These are phyloP conservation scores for Podospora appendiculata DNA, from an alignment of 495 filamentous ascomycete species.

Conservation along the genomic window DNA sequence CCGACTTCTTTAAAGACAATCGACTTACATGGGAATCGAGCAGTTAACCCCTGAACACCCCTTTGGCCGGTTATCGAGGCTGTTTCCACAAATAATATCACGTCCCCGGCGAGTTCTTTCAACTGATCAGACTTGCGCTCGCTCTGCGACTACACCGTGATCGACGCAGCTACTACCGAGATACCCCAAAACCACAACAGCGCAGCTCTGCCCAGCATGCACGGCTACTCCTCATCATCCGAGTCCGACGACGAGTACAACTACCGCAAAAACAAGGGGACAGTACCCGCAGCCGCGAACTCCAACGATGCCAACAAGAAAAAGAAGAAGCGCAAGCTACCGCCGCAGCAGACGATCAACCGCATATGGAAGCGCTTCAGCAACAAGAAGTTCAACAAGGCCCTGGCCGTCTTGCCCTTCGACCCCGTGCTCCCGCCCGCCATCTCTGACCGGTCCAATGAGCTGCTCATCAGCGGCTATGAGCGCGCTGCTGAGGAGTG, in stretches of 20 bases:
- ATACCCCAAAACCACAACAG: neutral
- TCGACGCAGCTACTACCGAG: neutral
- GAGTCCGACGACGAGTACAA: conserved; percentile 26
- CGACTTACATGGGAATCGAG: neutral
- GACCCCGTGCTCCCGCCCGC: conserved; percentile 38
- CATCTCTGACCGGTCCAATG: conserved; percentile 38
- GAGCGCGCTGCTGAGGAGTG: conserved; percentile 70
- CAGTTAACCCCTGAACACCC: neutral
- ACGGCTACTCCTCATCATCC: conserved; percentile 29
- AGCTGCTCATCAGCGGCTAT: conserved; percentile 52
- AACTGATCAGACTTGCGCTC: neutral
- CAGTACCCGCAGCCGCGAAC: conserved; percentile 9
- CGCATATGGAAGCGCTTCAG: conserved; percentile 77
- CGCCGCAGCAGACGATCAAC: conserved; percentile 69
- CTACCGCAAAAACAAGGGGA: conserved; percentile 22
- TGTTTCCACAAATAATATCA: neutral
- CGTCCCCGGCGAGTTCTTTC: neutral
- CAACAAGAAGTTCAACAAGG: conserved; percentile 48
- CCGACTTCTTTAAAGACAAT: neutral
- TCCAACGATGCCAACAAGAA: conserved; percentile 32
- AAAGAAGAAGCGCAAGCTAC: conserved; percentile 49
- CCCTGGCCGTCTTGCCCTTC: conserved; percentile 39
- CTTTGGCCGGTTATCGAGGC: neutral
- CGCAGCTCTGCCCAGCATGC: conserved; percentile 16
- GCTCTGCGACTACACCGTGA: neutral